Conservation (phyloP, 805 yeast species). For the Saccharomycopsis sp. region DNA sequence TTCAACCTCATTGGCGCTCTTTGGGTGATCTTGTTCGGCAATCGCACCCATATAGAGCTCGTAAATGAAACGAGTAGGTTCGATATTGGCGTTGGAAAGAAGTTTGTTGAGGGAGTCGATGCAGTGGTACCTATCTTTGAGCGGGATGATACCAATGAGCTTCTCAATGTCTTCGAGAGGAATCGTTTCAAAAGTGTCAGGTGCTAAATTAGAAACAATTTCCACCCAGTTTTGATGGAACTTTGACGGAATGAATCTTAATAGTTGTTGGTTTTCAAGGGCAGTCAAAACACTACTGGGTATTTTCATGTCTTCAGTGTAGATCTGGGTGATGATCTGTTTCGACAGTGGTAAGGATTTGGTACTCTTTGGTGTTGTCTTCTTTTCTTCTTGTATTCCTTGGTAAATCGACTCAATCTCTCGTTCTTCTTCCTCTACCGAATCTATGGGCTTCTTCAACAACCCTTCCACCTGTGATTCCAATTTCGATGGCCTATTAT, state of each 20-base stretch:
- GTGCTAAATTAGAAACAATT: no score
- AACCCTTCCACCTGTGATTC: constrained; percentile 1
- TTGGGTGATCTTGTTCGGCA: constrained; percentile 24
- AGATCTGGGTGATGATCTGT: no score
- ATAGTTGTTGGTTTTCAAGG: no score
- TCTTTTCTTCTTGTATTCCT: no score
- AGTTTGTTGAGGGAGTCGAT: constrained; percentile 28
- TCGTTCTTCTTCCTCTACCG: constrained; percentile 6
- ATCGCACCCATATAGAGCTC: constrained; percentile 32
- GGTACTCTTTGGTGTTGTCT: no score
- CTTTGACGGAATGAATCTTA: no score
- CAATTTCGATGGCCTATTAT: no score
- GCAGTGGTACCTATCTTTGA: constrained; percentile 21
- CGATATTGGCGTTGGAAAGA: constrained; percentile 27
- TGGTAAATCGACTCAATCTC: constrained; percentile 12
- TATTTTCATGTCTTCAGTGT: no score
- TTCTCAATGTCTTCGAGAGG: constrained; percentile 26
- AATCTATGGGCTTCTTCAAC: neutral
- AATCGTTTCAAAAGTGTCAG: no score
- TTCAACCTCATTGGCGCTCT: constrained; percentile 28
- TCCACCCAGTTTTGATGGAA: no score
- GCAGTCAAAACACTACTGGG: no score
- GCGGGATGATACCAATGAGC: constrained; percentile 33
- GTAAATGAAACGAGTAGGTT: constrained; percentile 27
- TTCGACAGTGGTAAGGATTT: no score